phyloP scores from a whole-genome alignment of 176 grass and related monocot species.

The Aegilops umbellulata region DNA sequence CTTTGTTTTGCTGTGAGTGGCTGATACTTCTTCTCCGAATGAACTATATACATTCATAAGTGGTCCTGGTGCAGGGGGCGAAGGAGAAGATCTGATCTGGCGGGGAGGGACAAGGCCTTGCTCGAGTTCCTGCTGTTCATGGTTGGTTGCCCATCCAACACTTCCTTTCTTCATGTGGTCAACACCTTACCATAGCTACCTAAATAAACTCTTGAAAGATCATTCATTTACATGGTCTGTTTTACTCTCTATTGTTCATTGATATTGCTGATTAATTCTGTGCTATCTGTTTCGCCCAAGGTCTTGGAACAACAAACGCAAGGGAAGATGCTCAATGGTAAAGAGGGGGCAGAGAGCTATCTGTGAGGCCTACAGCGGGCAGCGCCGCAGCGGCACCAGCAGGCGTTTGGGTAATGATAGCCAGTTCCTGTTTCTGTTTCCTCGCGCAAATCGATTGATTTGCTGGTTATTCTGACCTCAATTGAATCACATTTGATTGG shows the following conservation, averaged over 20 bases:
- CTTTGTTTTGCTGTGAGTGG: no score
- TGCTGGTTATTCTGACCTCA: neutral
- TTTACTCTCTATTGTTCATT: neutral
- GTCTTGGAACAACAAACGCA: slow-evolving; percentile 37
- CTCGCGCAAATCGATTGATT: neutral
- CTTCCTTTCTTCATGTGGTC: no score
- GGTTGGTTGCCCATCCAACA: no score
- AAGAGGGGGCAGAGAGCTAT: slow-evolving; percentile 38
- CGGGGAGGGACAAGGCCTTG: no score
- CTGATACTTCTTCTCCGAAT: no score
- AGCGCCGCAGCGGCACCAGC: no score
- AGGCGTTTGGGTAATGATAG: slow-evolving; percentile 30
- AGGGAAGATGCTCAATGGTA: neutral
- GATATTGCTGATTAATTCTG: neutral
- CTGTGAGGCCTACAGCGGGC: slow-evolving; percentile 37
- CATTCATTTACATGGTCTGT: neutral
- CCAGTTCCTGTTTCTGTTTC: neutral
- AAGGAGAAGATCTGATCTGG: no score
- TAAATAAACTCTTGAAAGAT: neutral
- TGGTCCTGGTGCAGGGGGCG: no score
- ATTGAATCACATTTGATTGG: neutral
- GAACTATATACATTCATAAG: no score
- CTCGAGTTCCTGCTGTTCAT: no score
- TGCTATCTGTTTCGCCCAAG: neutral
- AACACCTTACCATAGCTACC: no score